phyloP scores from a whole-genome alignment of 495 filamentous ascomycete genomes.

The Antarctomyces pellizariae region DNA sequence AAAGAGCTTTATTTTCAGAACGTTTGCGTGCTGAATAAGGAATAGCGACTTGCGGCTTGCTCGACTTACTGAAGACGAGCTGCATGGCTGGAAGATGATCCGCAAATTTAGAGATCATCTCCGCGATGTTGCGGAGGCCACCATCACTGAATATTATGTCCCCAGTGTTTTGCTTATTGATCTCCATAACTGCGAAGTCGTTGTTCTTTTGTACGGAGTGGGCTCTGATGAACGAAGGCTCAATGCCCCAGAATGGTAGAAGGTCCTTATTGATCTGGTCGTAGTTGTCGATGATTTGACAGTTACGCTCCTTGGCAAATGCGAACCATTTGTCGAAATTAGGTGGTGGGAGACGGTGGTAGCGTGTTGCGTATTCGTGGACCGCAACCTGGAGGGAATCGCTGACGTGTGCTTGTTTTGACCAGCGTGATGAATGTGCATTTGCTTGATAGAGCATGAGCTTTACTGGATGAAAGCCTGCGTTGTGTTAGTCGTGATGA shows the following conservation, averaged over 20 bases:
- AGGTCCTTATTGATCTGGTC: constrained; percentile 48
- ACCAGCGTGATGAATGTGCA: constrained; percentile 21
- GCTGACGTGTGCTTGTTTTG: constrained; percentile 21
- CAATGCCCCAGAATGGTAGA: constrained; percentile 48
- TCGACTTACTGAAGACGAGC: constrained; percentile 55
- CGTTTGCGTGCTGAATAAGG: constrained; percentile 33
- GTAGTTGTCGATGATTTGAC: constrained; percentile 51
- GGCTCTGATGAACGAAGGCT: constrained; percentile 34
- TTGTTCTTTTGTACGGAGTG: constrained; percentile 13
- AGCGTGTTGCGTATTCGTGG: constrained; percentile 30
- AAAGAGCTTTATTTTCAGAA: constrained; percentile 17
- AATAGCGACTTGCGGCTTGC: constrained; percentile 52
- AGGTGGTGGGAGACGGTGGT: constrained; percentile 32
- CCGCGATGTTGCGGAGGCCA: too few species aligned
- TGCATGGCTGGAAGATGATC: constrained; percentile 58
- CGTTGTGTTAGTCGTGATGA: background rate
- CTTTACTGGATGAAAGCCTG: constrained; percentile 23
- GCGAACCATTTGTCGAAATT: constrained; percentile 54
- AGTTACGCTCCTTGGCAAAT: constrained; percentile 37
- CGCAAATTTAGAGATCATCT: constrained; percentile 45
- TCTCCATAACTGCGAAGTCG: constrained; percentile 17
- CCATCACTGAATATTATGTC: too few species aligned
- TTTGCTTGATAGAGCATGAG: constrained; percentile 26
- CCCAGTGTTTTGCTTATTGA: too few species aligned
- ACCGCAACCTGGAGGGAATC: constrained; percentile 28